Base-by-base conservation (phyloP, 2,329 filamentous ascomycete species). In the Fusarium sp. region DNA sequence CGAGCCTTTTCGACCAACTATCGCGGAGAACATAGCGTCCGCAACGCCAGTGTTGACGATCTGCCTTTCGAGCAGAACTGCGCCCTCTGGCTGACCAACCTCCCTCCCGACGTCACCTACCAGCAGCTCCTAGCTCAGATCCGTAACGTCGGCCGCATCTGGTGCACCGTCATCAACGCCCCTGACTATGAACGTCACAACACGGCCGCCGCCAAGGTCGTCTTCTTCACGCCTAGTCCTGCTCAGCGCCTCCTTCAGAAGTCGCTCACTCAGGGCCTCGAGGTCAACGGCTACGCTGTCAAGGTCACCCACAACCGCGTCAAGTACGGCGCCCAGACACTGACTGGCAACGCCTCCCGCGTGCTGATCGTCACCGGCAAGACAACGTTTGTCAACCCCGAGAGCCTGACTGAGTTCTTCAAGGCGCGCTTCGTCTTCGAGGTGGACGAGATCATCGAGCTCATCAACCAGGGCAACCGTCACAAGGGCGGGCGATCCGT, bases 291-390 rank as follows among this genome's bases (percentile, higher is more conserved):
- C 6, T 81, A 81, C 58, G 67, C 77, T 5, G 83, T 85, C 6
- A 80, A 79, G 3, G 84, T 88, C 2, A 77, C 82, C 0, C 84
- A 83, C 78, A 90, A 90, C 80, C 84, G 88, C 2, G 86, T 89
- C 80, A 85, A 83, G 64, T 84, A 83, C 20, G 78, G 77, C 4
- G 80, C 83, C 14, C 73, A 82, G 20, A 72, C 76, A 0, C 67
- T 80, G 16, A 35, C 70, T 0, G 80, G 81, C 0, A 76, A 78
- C 39, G 78, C 80, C n/a, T 87, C 85, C 8, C 86, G 88, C 3
- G 87, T 89, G 1, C 81, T 90, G 10, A 82, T 88, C 65, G 84
- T 90, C 78, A 84, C 83, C 8, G 89, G 89, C 0, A 81, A 84
- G 3, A 72, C 74, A 0, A 45, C 48, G 0, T 81, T 89, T 43